Percentiles rank a stretch among this genome's conserved stretches.
Evolutionary conservation across 805 yeast genomes (phyloP).

Genomic region (Metschnikowia aberdeeniae): DNA sequence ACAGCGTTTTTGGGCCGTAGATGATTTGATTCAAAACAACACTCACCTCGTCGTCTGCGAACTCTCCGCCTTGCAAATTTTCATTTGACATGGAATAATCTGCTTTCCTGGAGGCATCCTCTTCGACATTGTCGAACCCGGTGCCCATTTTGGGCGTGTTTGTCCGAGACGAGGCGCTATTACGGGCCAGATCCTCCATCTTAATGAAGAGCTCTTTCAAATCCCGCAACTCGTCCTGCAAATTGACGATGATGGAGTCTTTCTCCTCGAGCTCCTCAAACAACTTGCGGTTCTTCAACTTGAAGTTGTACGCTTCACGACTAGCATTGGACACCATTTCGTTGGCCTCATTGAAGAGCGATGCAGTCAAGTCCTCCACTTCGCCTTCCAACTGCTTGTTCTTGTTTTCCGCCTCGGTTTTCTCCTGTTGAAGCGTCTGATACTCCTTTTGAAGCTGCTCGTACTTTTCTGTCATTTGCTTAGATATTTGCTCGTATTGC

Average conservation of each 20-base stretch:
- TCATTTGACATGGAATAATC: background rate
- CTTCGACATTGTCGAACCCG: background rate
- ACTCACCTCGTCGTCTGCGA: conserved; percentile 6
- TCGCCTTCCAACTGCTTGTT: conserved; percentile 61
- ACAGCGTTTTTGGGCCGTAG: conserved; percentile 32
- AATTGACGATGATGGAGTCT: conserved; percentile 58
- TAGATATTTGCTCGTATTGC: conserved; percentile 18
- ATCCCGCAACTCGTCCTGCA: conserved; percentile 64
- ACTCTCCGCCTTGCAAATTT: background rate
- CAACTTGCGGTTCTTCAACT: conserved; percentile 55
- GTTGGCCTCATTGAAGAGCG: conserved; percentile 80
- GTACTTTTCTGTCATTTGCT: conserved; percentile 28
- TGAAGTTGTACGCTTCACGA: conserved; percentile 56
- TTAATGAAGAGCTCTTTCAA: conserved; percentile 58
- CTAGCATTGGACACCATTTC: conserved; percentile 79
- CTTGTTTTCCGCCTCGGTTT: conserved; percentile 53
- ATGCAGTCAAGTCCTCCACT: conserved; percentile 74
- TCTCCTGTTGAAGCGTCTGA: conserved; percentile 24
- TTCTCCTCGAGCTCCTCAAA: conserved; percentile 57
- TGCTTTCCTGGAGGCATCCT: background rate
- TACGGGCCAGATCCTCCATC: conserved; percentile 42
- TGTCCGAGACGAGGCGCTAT: conserved; percentile 4
- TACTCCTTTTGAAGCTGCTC: conserved; percentile 26
- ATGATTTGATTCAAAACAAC: conserved; percentile 21
- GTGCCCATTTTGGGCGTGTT: conserved; percentile 14